Base-by-base conservation (phyloP, 1,139 yeast genomes). In the Taiozyma sp. region DNA sequence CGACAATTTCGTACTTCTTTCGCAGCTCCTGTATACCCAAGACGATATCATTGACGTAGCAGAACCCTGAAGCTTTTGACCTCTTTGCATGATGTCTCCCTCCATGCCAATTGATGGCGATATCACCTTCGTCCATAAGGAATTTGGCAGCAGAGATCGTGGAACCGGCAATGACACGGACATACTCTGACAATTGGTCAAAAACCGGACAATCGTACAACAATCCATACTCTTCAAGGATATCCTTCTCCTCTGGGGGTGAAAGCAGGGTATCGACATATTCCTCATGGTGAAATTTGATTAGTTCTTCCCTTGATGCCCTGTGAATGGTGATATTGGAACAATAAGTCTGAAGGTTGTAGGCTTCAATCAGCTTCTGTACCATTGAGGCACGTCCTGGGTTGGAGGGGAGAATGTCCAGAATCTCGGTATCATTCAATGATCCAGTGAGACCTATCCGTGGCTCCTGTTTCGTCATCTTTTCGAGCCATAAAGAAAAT, bases 71-170 rank as follows among this genome's bases (percentile, higher is more conserved):
- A 1, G 89, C 87, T 42, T 62, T 68, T 0, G 74, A 62, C 56
- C 76, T 77, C 42, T 68, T 70, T 7, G 85, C 83, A 64, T 86
- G 95, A 61, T 86, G 95, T 47, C 95, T 66, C 1, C 95, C 95
- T 2, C 95, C 95, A 59, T 80, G 80, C 91, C 91, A 86, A 60
- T 85, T 85, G 44, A 86, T 72, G 0, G 77, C 83, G 2, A 83
- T 68, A 6, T 22, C 66, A 60, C 26, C 44, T 14, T 39, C 47
- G 29, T 22, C 46, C 2, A 63, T 52, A 6, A 73, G 62, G 48
- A 62, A 68, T 16, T 67, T 68, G 1, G 82, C 82, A 28, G 84
- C 71, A 16, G 74, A 64, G 13, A 85, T 57, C 3, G 88, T 77
- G 0, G 89, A 78, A 0, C 88, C 88, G 0, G 86, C 81, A 0